Evolutionary conservation across 2,329 filamentous ascomycete species (phyloP).

Genomic region (Biscogniauxia marginata): DNA sequence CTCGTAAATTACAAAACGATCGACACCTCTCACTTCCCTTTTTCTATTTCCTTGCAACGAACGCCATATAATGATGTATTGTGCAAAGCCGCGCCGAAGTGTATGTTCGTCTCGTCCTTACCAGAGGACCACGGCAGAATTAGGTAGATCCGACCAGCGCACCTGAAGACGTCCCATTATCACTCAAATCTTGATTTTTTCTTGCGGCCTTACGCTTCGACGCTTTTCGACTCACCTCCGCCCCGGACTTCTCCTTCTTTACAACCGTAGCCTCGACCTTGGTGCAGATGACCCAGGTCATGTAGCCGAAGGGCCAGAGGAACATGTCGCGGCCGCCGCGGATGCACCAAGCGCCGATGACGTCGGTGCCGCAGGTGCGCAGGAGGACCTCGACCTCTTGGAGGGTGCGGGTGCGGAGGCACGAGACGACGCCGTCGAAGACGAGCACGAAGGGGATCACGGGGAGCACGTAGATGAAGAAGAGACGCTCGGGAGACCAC

Average conservation of each 20-base stretch:
- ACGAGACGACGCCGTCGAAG: constrained; percentile 68
- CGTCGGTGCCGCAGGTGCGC: constrained; percentile 47
- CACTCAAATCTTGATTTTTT: not conserved
- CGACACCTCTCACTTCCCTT: too few species aligned
- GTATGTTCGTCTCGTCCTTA: too few species aligned
- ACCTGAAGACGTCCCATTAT: not conserved
- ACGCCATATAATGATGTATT: too few species aligned
- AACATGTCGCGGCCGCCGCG: constrained; percentile 46
- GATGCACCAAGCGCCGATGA: constrained; percentile 47
- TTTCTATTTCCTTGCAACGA: too few species aligned
- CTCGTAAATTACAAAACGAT: too few species aligned
- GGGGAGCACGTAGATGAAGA: constrained; percentile 67
- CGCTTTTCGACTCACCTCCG: not conserved
- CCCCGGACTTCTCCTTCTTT: not conserved
- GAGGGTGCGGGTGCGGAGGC: constrained; percentile 64
- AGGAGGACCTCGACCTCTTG: constrained; percentile 63
- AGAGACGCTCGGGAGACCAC: constrained; percentile 52
- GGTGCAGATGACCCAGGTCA: constrained; percentile 53
- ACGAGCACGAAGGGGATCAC: constrained; percentile 65
- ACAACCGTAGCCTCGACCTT: constrained; percentile 26
- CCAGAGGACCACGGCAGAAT: too few species aligned
- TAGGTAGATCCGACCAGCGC: not conserved
- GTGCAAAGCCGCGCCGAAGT: too few species aligned
- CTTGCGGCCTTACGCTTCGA: too few species aligned
- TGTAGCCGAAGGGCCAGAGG: constrained; percentile 49